These are phyloP conservation scores for Dothideomycetes sp. DNA, from an alignment of 2,329 filamentous ascomycete species.

Conservation along the genomic window DNA sequence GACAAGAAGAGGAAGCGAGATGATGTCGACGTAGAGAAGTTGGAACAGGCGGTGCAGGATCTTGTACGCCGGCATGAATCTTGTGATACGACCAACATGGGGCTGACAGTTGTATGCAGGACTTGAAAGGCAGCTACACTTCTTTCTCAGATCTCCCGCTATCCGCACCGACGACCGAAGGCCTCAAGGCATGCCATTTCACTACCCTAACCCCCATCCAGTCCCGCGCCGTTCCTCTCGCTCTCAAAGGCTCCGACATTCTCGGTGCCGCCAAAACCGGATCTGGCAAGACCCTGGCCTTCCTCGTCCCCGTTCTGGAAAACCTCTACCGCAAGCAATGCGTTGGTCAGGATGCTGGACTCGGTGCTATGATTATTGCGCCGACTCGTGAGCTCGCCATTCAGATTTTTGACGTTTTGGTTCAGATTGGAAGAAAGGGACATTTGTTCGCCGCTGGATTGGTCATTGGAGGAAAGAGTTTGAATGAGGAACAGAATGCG, in stretches of 20 bases:
- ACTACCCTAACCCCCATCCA: slow-evolving; percentile 88
- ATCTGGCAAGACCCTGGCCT: slow-evolving; percentile 90
- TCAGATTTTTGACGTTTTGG: slow-evolving; percentile 90
- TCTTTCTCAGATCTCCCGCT: slow-evolving; percentile 79
- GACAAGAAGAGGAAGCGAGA: slow-evolving; percentile 51
- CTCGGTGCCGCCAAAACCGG: slow-evolving; percentile 93
- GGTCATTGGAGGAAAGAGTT: slow-evolving; percentile 84
- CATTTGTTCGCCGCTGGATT: slow-evolving; percentile 88
- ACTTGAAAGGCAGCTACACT: slow-evolving; percentile 51
- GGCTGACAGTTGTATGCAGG: slow-evolving; percentile 34
- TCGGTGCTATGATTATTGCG: slow-evolving; percentile 86
- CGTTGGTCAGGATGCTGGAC: slow-evolving; percentile 74
- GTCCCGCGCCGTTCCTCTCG: slow-evolving; percentile 75
- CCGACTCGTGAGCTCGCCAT: slow-evolving; percentile 92
- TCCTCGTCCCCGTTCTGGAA: slow-evolving; percentile 84
- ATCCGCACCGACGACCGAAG: slow-evolving; percentile 67
- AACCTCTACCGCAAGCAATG: slow-evolving; percentile 83
- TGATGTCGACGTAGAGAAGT: slow-evolving; percentile 39
- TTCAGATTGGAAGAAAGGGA: slow-evolving; percentile 73
- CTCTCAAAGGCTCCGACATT: slow-evolving; percentile 77
- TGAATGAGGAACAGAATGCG: slow-evolving; percentile 79
- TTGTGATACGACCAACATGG: background rate
- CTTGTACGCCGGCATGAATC: slow-evolving; percentile 25
- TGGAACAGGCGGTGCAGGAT: slow-evolving; percentile 35
- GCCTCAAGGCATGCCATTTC: slow-evolving; percentile 80